Evolutionary conservation across 345 rosid species (phyloP), one percentile per base, ranked within the genome.

Genomic region (Eucalyptus virginea): DNA sequence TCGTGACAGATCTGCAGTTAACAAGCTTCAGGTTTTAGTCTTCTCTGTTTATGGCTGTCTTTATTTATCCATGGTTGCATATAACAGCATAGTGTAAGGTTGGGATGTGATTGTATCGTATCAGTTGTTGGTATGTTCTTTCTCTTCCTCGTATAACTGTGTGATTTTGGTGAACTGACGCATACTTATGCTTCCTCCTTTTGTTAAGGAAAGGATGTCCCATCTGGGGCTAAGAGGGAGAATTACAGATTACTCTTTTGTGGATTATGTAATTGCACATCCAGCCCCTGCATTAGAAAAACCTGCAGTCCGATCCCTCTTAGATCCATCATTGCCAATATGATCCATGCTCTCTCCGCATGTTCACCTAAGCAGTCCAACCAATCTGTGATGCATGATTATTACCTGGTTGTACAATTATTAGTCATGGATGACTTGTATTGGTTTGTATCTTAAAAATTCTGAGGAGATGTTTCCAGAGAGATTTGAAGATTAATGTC

Each of bases 1-100:
- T 94, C 99, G 99, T 67, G 99, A 98, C 91, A 94, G 99, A 91
- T 97, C 99, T 90, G 99, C 99, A 56, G 93, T 97, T 88, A 97
- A 98, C 93, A 98, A 98, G 95, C 92, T 96, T 91, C 99, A 98
- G 99, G 99, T 94, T 30, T 9, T 86, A 23, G 34, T 88, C 87
- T 54, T 65, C 44, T 54, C 32, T 87, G 60, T 54, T 19, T 88
- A 21, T 6, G 3, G 34, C 88, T 87, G 45, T 65, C 37, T 54
- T n/a, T 87, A 24, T 45, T 77, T 21, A 30, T 40, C 28, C 24
- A 40, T 77, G 45, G 45, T 77, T 77, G 83, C 83, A 40, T 11
- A 6, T 77, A 14, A 24, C 45, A 11, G 83, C 47, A 11, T 37
- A 11, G 86, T 26, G 30, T 87, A 17, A 42, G 37, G n/a, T n/a